Conservation (phyloP, 306 rosid species). For the Abrus pulchellus region DNA sequence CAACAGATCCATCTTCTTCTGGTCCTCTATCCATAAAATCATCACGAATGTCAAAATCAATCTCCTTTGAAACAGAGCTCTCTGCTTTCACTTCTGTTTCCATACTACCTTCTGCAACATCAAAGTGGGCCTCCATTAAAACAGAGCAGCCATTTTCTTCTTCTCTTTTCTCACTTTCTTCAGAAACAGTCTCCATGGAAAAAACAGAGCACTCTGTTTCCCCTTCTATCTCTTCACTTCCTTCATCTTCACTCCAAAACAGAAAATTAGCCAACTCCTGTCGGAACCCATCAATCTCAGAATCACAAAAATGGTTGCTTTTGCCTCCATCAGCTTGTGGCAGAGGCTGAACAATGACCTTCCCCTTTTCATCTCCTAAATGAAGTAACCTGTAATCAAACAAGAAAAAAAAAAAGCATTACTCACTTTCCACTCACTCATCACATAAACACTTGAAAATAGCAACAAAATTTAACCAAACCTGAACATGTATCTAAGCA, state of each 20-base stretch:
- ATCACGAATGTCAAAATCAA: slow-evolving; percentile 6
- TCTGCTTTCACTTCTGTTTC: slow-evolving; percentile 20
- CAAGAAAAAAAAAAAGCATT: neutral
- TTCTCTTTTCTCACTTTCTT: slow-evolving; percentile 2
- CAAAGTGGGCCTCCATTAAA: slow-evolving; percentile 8
- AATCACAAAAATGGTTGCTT: slow-evolving; percentile 9
- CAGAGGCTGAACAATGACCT: neutral
- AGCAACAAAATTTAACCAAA: slow-evolving; percentile 28
- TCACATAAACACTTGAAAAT: neutral
- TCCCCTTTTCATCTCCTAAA: slow-evolving; percentile 42
- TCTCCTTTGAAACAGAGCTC: slow-evolving; percentile 36
- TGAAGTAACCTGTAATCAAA: slow-evolving; percentile 60
- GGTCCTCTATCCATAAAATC: neutral
- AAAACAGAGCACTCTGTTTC: slow-evolving; percentile 43
- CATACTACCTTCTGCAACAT: neutral
- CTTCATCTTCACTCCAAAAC: slow-evolving; percentile 46
- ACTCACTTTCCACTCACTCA: neutral
- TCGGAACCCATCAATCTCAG: slow-evolving; percentile 46
- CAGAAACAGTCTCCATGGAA: slow-evolving; percentile 19
- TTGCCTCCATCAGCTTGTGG: slow-evolving; percentile 1
- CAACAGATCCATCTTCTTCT: slow-evolving; percentile 38
- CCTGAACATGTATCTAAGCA: slow-evolving; percentile 60
- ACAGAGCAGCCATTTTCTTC: slow-evolving; percentile 31
- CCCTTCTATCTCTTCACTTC: neutral
- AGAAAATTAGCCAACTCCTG: slow-evolving; percentile 51